Conservation (phyloP, 2,329 filamentous ascomycete genomes). For the Pseudovirgaria hyperparasitica region DNA sequence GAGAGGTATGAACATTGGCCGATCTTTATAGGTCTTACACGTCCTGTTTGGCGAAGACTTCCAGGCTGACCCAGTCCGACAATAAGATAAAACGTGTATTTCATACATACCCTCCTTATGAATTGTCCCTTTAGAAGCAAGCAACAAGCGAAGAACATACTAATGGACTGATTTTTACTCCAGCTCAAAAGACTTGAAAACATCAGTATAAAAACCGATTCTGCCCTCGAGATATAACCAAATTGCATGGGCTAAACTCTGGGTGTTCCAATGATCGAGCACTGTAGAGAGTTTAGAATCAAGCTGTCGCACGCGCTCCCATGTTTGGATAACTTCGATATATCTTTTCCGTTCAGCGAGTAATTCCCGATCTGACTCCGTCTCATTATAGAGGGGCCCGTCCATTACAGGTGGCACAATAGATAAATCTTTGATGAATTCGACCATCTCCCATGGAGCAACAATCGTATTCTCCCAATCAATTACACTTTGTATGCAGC, state of each 20-base stretch:
- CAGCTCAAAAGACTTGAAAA: slow-evolving; percentile 4
- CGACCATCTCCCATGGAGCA: slow-evolving; percentile 4
- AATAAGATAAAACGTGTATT: no score
- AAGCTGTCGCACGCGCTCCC: slow-evolving; percentile 2
- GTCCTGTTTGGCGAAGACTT: no score
- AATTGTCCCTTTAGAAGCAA: no score
- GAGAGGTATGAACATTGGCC: no score
- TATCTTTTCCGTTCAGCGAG: slow-evolving; percentile 4
- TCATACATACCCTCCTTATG: no score
- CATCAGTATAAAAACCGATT: slow-evolving; percentile 3
- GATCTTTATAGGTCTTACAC: no score
- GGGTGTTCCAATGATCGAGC: slow-evolving; percentile 2
- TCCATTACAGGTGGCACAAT: slow-evolving; percentile 3
- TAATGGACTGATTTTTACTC: no score
- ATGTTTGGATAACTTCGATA: slow-evolving; percentile 3
- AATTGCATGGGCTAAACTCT: slow-evolving; percentile 4
- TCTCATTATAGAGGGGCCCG: slow-evolving; percentile 1
- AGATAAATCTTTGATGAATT: slow-evolving; percentile 6
- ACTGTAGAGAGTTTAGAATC: slow-evolving; percentile 3
- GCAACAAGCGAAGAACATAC: no score
- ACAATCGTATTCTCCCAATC: slow-evolving; percentile 3
- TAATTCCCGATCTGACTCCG: slow-evolving; percentile 3
- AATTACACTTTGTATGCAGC: slow-evolving; percentile 2
- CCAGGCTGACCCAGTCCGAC: no score
- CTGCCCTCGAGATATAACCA: slow-evolving; percentile 4